Conservation (phyloP, 805 yeast genomes). For the Metschnikowia arizonensis region DNA sequence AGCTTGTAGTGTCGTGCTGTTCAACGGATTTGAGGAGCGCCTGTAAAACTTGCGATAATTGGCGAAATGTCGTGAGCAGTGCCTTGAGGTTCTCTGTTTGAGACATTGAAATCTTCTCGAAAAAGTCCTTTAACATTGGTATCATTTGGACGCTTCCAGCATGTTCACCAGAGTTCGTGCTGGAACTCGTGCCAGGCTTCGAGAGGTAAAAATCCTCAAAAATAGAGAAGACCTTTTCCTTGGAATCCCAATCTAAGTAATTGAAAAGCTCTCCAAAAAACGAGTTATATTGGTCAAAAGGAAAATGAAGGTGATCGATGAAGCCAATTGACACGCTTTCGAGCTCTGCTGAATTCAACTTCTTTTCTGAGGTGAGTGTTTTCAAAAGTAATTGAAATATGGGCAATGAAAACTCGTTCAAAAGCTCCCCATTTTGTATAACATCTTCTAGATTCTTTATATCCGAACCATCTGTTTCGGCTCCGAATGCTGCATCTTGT, state of each 20-base stretch:
- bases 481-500: neutral
- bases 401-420: constrained; percentile 39
- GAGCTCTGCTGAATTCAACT: constrained; percentile 5
- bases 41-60: constrained; percentile 20
- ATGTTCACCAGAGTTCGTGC: neutral
- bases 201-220: constrained; percentile 29
- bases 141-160: constrained; percentile 23
- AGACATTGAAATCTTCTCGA: constrained; percentile 44
- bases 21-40: constrained; percentile 21
- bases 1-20: constrained; percentile 4
- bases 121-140: constrained; percentile 40
- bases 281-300: constrained; percentile 29
- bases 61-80: constrained; percentile 21
- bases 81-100: constrained; percentile 22
- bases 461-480: neutral
- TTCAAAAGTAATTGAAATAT: constrained; percentile 39
- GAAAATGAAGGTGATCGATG: constrained; percentile 20
- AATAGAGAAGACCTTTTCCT: constrained; percentile 23
- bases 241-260: constrained; percentile 28
- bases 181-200: neutral
- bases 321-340: constrained; percentile 12
- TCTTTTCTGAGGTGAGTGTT: constrained; percentile 20
- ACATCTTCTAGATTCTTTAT: neutral
- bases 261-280: constrained; percentile 40
- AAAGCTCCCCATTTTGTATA: neutral